These are phyloP conservation scores for Phytopythium ostracodes DNA, from an alignment of 352 stramenopile genomes.

Conservation along the genomic window DNA sequence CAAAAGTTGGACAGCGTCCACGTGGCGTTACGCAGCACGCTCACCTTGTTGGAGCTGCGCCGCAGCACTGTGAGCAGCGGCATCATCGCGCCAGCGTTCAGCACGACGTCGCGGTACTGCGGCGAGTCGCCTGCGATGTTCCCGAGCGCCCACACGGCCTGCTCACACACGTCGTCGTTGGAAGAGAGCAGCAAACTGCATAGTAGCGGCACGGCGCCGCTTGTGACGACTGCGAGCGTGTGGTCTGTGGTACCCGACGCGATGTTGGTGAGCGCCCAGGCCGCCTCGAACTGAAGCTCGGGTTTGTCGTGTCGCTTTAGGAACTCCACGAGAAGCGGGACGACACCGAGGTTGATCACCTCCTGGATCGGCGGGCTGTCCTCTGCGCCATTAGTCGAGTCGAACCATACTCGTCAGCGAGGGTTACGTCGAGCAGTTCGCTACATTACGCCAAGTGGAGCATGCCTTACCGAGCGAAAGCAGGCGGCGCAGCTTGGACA, in stretches of 20 bases:
- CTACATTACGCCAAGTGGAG: background rate
- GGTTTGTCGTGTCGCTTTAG: conserved; percentile 91
- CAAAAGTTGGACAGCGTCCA: conserved; percentile 99
- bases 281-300: conserved; percentile 97
- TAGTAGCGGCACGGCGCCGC: conserved; percentile 96
- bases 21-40: conserved; percentile 98
- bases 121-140: conserved; percentile 99
- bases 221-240: conserved; percentile 97
- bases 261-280: conserved; percentile 99
- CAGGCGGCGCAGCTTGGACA: conserved; percentile 96
- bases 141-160: conserved; percentile 97
- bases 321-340: conserved; percentile 97
- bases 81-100: conserved; percentile 93
- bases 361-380: conserved; percentile 98
- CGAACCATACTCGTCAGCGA: background rate
- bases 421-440: background rate
- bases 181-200: conserved; percentile 93
- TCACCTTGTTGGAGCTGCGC: conserved; percentile 86
- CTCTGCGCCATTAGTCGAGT: conserved; percentile 42
- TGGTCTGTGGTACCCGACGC: conserved; percentile 97
- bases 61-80: conserved; percentile 94
- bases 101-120: conserved; percentile 94
- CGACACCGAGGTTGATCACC: conserved; percentile 96
- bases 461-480: conserved; percentile 89
- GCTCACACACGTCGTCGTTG: conserved; percentile 98